Evolutionary conservation across 1,284 basidiomycete species (phyloP), one percentile per base, ranked within the genome.

Genomic region (Amylostereum chailletii): DNA sequence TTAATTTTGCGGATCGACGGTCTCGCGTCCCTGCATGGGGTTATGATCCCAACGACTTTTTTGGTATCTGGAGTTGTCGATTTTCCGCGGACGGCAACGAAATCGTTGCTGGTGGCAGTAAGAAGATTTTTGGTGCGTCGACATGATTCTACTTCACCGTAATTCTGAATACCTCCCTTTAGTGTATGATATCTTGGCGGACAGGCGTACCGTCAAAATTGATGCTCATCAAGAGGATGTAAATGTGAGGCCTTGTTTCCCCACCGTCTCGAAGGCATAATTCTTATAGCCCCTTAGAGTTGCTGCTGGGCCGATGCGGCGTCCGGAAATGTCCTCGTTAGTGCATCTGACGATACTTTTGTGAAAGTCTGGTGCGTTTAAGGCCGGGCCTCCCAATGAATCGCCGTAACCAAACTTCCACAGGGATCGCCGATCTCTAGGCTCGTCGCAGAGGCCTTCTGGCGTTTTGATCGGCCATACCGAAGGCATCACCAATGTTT

Each of bases 71-170:
- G 86, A 85, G 90, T 55, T 92, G 96, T 62, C 81, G 91, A 29
- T 99, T 98, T 64, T 96, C 92, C 34, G 92, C 94, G 9, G 94
- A 98, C 60, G 94, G 93, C 0, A 89, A 89, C 50, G 96, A 99
- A 66, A 83, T 98, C 19, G 72, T 88, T 47, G 85, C 86, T 30
- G 86, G 86, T 8, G 86, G 86, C 27, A 80, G 75, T 47, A 83
- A 85, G 4, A 78, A 83, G 51, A 83, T 94, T 37, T 89, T 89
- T 61, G 88, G 90, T 83, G 64, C 53, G 71, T 55, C 5, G 32
- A n/a, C 2, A 11, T 39, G 6, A 1, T 26, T 32, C 2, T 45
- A 27, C 7, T 10, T 8, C 3, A n/a, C 5, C 30, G 19, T 31
- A 8, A 29, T 10, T 30, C 34, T 43, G 10, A 45, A 46, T 39